phyloP scores from a whole-genome alignment of 2,329 filamentous ascomycete species.

The Ascochyta clinopodiicola region DNA sequence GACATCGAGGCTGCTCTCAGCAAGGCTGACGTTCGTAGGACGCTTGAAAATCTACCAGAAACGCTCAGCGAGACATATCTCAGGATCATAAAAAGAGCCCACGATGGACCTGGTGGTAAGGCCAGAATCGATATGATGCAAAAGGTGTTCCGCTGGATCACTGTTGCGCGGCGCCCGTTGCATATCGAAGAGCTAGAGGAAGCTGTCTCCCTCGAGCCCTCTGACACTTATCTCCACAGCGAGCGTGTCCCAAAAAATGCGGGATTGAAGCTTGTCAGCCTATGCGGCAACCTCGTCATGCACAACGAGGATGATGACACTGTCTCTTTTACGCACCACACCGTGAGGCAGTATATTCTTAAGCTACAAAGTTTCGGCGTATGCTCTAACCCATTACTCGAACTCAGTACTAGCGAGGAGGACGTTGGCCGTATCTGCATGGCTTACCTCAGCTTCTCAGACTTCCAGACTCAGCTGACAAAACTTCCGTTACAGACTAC shows the following conservation, averaged over 20 bases:
- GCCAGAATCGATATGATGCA: constrained; percentile 11
- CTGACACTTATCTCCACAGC: constrained; percentile 14
- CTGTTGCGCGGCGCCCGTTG: constrained; percentile 24
- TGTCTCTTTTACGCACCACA: too few species aligned
- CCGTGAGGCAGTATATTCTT: too few species aligned
- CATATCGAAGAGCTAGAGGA: constrained; percentile 28
- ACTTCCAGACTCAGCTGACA: too few species aligned
- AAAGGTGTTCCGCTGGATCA: constrained; percentile 25
- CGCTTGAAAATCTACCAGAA: constrained; percentile 32
- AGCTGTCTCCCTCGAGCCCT: constrained; percentile 18
- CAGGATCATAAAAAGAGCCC: constrained; percentile 18
- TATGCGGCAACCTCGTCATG: too few species aligned
- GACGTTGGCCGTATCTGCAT: too few species aligned
- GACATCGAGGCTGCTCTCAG: constrained; percentile 37
- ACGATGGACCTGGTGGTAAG: neutral
- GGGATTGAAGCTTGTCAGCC: too few species aligned
- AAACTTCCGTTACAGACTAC: too few species aligned
- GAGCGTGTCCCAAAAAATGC: neutral
- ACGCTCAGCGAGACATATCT: constrained; percentile 21
- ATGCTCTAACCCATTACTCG: too few species aligned
- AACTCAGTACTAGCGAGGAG: too few species aligned
- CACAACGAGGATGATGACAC: too few species aligned
- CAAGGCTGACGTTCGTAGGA: constrained; percentile 28
- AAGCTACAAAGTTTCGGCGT: too few species aligned
- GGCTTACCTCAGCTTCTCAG: too few species aligned